Conservation (phyloP, 1,139 yeast genomes). For the Geotrichum carabidarum region DNA sequence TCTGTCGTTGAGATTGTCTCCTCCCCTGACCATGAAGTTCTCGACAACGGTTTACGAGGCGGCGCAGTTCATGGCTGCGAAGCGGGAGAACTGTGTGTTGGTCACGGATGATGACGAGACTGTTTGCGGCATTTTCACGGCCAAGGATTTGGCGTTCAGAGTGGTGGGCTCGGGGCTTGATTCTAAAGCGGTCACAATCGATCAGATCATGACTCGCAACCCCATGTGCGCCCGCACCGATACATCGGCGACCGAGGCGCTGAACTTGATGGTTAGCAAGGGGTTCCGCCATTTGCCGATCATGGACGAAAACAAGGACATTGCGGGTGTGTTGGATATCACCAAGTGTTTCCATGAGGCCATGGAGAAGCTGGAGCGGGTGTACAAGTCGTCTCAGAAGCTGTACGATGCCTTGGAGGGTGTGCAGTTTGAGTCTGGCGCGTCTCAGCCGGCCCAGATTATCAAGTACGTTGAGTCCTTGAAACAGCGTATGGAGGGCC, state of each 20-base stretch:
- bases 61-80: conserved; percentile 80
- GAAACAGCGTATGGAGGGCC: conserved; percentile 69
- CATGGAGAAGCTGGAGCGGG: conserved; percentile 79
- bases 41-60: conserved; percentile 69
- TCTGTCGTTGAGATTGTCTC: conserved; percentile 65
- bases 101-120: conserved; percentile 50
- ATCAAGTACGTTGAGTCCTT: conserved; percentile 71
- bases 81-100: conserved; percentile 72
- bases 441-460: conserved; percentile 68
- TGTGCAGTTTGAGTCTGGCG: conserved; percentile 61
- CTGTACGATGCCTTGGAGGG: conserved; percentile 79
- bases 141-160: conserved; percentile 69
- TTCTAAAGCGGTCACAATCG: conserved; percentile 61
- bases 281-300: conserved; percentile 88
- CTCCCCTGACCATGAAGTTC: conserved; percentile 67
- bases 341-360: conserved; percentile 88
- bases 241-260: conserved; percentile 78
- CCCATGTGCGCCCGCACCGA: conserved; percentile 72
- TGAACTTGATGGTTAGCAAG: conserved; percentile 70
- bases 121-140: conserved; percentile 69
- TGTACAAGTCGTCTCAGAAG: conserved; percentile 69
- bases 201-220: conserved; percentile 77
- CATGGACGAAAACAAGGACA: conserved; percentile 60
- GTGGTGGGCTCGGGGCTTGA: conserved; percentile 69
- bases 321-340: conserved; percentile 81